Evolutionary conservation across 768 basidiomycete species (phyloP), one percentile per base, ranked within the genome.

Genomic region (Termitomyces sp.): DNA sequence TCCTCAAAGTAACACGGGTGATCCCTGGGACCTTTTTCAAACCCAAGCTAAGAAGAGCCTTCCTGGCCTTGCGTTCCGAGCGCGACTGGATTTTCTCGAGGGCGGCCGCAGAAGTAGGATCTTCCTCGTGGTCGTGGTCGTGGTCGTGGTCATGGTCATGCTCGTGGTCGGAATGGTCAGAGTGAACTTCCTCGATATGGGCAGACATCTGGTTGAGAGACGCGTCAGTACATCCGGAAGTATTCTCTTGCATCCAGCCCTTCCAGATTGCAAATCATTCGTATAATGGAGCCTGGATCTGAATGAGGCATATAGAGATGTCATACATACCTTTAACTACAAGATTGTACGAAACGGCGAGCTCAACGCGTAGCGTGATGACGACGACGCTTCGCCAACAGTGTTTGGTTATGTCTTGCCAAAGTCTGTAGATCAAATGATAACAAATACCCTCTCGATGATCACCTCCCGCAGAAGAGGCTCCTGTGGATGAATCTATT

Each of bases 11-110:
- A 52, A 99, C 97, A 54, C 97, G 84, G 64, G 92, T 97, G 72
- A 99, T 98, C 64, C 83, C 87, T 55, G 87, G 83, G 54, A 99
- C 89, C 72, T 84, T 88, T 77, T 97, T 97, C 72, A 99, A 74
- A 40, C 97, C 97, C 63, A 98, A 79, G 62, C 86, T 77, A 61
- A 94, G 80, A 51, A 98, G 83, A 15, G 94, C 93, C 75, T 98
- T 97, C 69, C 94, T 82, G 50, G 94, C 93, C 72, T 96, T 97
- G 64, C 94, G 87, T 74, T 98, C 94, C 37, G 93, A 86, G 60
- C 92, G 87, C 52, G 92, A 94, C 75, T 94, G 91, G 62, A 95
- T 89, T 74, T 97, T 96, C 64, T 95, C 90, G 58, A 92, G 84
- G 56, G 87, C 87, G 44, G 90, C 87, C 58, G 84, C 81, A 45